phyloP scores from a whole-genome alignment of 2,329 filamentous ascomycete species.

The Neonectria hederae region DNA sequence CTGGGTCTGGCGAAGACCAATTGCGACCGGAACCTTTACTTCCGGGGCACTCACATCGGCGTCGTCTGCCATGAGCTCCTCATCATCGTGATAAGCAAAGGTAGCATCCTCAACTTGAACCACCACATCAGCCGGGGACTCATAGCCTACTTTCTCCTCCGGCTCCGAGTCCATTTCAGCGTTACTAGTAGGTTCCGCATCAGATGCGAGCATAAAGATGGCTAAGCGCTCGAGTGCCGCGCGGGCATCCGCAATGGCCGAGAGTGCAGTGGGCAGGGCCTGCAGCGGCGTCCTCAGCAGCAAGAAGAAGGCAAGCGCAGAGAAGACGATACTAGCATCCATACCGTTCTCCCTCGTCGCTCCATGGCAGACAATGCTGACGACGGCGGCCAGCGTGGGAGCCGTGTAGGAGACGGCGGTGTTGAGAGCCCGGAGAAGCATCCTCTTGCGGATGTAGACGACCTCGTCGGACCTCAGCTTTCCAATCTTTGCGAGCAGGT shows the following conservation, averaged over 20 bases:
- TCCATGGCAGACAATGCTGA: constrained; percentile 29
- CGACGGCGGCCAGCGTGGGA: constrained; percentile 36
- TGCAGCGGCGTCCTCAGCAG: constrained; percentile 36
- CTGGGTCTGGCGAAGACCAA: background rate
- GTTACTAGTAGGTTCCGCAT: background rate
- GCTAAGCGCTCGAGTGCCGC: constrained; percentile 37
- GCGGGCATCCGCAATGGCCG: constrained; percentile 36
- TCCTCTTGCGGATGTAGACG: constrained; percentile 39
- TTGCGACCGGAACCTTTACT: background rate
- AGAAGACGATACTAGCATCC: constrained; percentile 14
- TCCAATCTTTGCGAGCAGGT: constrained; percentile 35
- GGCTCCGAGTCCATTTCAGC: background rate
- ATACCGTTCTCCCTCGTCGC: background rate
- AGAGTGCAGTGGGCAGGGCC: constrained; percentile 33
- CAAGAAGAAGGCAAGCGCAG: constrained; percentile 38
- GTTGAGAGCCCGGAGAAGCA: constrained; percentile 40
- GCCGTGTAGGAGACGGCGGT: constrained; percentile 40
- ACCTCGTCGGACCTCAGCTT: constrained; percentile 36
- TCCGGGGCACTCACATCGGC: background rate
- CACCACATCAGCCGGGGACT: background rate
- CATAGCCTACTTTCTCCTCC: background rate
- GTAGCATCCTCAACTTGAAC: background rate
- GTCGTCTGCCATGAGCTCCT: background rate
- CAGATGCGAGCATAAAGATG: constrained; percentile 30
- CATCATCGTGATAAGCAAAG: background rate